Evolutionary conservation across 2,329 filamentous ascomycete genomes (phyloP).

Genomic region (Aureobasidium sp.): DNA sequence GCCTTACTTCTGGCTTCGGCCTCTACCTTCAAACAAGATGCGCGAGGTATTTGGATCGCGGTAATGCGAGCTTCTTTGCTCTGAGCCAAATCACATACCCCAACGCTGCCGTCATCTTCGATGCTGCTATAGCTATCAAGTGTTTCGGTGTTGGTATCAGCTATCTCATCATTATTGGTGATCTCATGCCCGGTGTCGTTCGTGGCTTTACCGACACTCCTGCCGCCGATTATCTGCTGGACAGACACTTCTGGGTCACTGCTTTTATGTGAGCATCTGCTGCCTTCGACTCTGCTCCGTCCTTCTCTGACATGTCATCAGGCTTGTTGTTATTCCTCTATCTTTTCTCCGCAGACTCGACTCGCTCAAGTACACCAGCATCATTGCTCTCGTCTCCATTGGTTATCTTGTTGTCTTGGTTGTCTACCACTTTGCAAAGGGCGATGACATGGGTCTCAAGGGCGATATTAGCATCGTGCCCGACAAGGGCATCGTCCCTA

Average conservation of each 20-base stretch:
- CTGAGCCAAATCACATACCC: slow-evolving; percentile 95
- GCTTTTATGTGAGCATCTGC: slow-evolving; percentile 68
- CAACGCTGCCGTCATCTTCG: slow-evolving; percentile 90
- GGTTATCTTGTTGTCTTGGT: slow-evolving; percentile 90
- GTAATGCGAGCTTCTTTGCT: slow-evolving; percentile 88
- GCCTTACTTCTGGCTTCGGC: slow-evolving; percentile 79
- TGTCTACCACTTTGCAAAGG: slow-evolving; percentile 78
- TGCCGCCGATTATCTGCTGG: slow-evolving; percentile 66
- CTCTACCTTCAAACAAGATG: slow-evolving; percentile 92
- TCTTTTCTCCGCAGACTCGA: slow-evolving; percentile 88
- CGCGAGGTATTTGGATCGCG: slow-evolving; percentile 85
- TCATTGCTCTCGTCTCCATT: slow-evolving; percentile 86
- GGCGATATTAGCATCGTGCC: slow-evolving; percentile 68
- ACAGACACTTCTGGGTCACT: slow-evolving; percentile 95
- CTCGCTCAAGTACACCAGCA: slow-evolving; percentile 93
- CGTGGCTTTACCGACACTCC: slow-evolving; percentile 62
- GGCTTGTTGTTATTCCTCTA: slow-evolving; percentile 85
- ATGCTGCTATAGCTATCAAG: slow-evolving; percentile 92
- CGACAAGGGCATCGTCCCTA: slow-evolving; percentile 72
- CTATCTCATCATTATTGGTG: slow-evolving; percentile 97
- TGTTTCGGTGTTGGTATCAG: slow-evolving; percentile 97
- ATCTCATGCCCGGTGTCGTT: slow-evolving; percentile 93
- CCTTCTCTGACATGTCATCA: slow-evolving; percentile 29
- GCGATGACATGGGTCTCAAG: slow-evolving; percentile 67
- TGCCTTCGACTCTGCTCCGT: background rate